A percentile compares a stretch with the other conserved stretches of the same genome.
Conservation (phyloP, 345 rosid species). For the Noccaea caerulescens region DNA sequence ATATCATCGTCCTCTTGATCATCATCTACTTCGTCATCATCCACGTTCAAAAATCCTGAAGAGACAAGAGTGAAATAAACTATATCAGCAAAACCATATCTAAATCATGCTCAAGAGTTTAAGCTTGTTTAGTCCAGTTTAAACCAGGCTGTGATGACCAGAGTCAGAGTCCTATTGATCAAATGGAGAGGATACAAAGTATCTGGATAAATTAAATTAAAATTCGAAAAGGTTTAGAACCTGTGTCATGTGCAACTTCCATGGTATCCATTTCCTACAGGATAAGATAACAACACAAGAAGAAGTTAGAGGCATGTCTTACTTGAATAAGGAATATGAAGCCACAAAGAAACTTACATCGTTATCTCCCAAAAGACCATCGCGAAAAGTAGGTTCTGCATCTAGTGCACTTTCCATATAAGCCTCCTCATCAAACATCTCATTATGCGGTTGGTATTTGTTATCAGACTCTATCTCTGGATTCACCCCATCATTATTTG, state of each 20-base stretch:
- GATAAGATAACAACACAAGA: slow-evolving; percentile 26
- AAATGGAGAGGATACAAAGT: slow-evolving; percentile 18
- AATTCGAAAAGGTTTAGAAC: slow-evolving; percentile 47
- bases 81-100: slow-evolving; percentile 29
- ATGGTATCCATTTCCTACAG: slow-evolving; percentile 70
- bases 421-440: slow-evolving; percentile 44
- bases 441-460: slow-evolving; percentile 44
- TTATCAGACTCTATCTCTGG: slow-evolving; percentile 47
- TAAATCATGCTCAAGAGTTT: slow-evolving; percentile 19
- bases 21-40: slow-evolving; percentile 87
- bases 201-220: slow-evolving; percentile 3
- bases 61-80: slow-evolving; percentile 23
- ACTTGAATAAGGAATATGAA: slow-evolving; percentile 20
- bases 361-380: slow-evolving; percentile 43
- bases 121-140: slow-evolving; percentile 20
- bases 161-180: slow-evolving; percentile 15
- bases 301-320: slow-evolving; percentile 27
- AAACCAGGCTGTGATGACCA: slow-evolving; percentile 15
- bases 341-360: slow-evolving; percentile 53
- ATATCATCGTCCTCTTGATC: slow-evolving; percentile 59
- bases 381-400: slow-evolving; percentile 41
- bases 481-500: slow-evolving; percentile 45
- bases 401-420: slow-evolving; percentile 47
- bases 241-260: slow-evolving; percentile 78
- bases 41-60: slow-evolving; percentile 83